Evolutionary conservation across 768 basidiomycete genomes (phyloP), one percentile per base, ranked within the genome.

Genomic region (Epithele typhae): DNA sequence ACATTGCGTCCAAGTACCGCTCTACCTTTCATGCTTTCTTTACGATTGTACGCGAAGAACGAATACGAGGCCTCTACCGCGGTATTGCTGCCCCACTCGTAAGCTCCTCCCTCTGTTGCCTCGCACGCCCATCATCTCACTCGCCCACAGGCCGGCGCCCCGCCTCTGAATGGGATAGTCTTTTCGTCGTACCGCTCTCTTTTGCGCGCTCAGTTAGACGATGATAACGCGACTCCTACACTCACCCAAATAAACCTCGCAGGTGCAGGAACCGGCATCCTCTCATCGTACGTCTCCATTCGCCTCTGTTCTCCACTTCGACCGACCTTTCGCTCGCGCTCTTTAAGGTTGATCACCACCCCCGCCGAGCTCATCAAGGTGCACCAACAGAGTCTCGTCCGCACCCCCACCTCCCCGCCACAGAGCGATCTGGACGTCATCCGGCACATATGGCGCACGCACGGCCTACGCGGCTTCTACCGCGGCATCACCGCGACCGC

Each of bases 291-390:
- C 59, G 88, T 71, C 36, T n/a, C 15, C 11, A 42, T 8, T n/a
- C 1, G 18, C 34, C 22, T 36, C 18, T 7, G 4, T 5, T 18
- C 14, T 40, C 19, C 3, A 14, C 7, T 18, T 8, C 19, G 11
- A 9, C 14, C 25, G 32, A 24, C 32, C n/a, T 17, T 3, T 12
- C 34, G 43, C 41, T 6, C n/a, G 25, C 37, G 19, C 32, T 2
- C 25, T 9, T 22, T 14, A 46, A 91, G 89, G 5, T 54, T 89
- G 9, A 64, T 94, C 46, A 87, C 89, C 2, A 83, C 87, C 1
- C 92, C 92, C 0, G 87, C 83, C 7, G 93, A 95, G 53, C 75
- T 93, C 1, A 73, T 95, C 68, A 95, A 95, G 72, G 90, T 93
- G 61, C 77, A 84, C 25, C 86, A 88, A 54, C 87, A 91, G 54